phyloP scores from a whole-genome alignment of 805 yeast species.

The Suhomyces tanzawaensis region DNA sequence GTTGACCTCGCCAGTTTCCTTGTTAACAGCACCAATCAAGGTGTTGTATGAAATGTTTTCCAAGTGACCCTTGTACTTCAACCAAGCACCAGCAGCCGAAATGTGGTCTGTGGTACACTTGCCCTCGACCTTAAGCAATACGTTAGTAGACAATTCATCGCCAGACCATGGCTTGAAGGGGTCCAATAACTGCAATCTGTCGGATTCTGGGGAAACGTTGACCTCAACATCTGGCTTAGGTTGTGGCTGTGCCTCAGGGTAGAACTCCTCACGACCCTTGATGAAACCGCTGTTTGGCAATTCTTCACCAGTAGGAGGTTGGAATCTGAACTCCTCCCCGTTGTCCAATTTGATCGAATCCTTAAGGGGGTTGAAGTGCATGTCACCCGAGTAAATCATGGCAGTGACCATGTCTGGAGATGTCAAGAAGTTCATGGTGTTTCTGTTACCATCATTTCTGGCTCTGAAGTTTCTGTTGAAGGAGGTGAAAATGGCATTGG shows the following conservation, averaged over 20 bases:
- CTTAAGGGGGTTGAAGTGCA: conserved; percentile 85
- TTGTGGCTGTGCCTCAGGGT: conserved; percentile 68
- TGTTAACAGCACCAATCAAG: conserved; percentile 93
- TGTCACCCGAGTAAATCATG: conserved; percentile 91
- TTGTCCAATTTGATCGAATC: conserved; percentile 72
- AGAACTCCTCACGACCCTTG: conserved; percentile 69
- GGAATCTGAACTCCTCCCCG: conserved; percentile 74
- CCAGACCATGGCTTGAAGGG: conserved; percentile 90
- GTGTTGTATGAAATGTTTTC: conserved; percentile 96
- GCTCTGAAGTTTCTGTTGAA: conserved; percentile 98
- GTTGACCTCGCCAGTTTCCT: conserved; percentile 96
- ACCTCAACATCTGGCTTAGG: conserved; percentile 60
- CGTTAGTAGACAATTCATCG: conserved; percentile 71
- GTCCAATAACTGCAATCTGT: conserved; percentile 84
- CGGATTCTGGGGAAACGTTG: conserved; percentile 81
- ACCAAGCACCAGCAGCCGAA: conserved; percentile 98
- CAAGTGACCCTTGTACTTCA: conserved; percentile 96
- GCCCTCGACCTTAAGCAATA: conserved; percentile 89
- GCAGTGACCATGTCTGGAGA: conserved; percentile 98
- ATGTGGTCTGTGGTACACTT: conserved; percentile 98
- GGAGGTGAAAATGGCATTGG: conserved; percentile 91
- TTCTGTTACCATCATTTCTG: conserved; percentile 97
- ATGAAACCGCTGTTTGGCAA: conserved; percentile 78
- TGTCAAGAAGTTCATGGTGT: conserved; percentile 96
- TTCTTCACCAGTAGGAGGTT: conserved; percentile 80